Evolutionary conservation across 768 basidiomycete genomes (phyloP).

Genomic region (Suillus occidentalis): DNA sequence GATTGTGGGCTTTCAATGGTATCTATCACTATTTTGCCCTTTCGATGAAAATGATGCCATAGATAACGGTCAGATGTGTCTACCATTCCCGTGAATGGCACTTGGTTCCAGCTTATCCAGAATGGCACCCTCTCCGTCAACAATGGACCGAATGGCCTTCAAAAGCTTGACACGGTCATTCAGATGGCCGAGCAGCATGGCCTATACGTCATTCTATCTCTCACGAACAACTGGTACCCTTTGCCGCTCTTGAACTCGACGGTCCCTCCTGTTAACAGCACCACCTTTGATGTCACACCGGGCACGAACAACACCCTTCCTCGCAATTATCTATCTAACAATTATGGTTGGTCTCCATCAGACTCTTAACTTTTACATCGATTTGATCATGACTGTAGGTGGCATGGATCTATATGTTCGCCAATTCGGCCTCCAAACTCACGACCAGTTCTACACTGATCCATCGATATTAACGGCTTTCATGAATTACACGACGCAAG

Average conservation of each 20-base stretch:
- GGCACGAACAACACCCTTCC: constrained; percentile 43
- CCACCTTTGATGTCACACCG: constrained; percentile 25
- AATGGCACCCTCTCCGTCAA: constrained; percentile 60
- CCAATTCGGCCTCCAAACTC: constrained; percentile 38
- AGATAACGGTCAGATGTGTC: constrained; percentile 43
- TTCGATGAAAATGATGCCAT: constrained; percentile 12
- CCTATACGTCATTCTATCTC: constrained; percentile 51
- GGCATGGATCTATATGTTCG: constrained; percentile 70
- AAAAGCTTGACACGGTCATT: constrained; percentile 60
- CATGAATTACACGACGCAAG: constrained; percentile 53
- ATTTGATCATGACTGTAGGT: constrained; percentile 35
- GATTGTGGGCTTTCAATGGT: constrained; percentile 77
- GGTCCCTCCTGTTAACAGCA: neutral
- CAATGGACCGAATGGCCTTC: constrained; percentile 58
- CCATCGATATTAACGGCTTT: constrained; percentile 49
- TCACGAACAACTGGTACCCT: constrained; percentile 66
- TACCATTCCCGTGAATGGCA: constrained; percentile 52
- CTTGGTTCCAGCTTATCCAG: constrained; percentile 62
- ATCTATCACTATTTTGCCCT: neutral
- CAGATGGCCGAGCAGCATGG: constrained; percentile 53
- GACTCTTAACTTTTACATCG: neutral
- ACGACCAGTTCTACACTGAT: constrained; percentile 63
- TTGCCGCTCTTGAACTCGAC: constrained; percentile 24
- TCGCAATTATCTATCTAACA: constrained; percentile 58
- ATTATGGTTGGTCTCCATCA: constrained; percentile 47